Evolutionary conservation across 2,329 filamentous ascomycete species (phyloP), one percentile per base, ranked within the genome.

Genomic region (Colletotrichum aenigma): DNA sequence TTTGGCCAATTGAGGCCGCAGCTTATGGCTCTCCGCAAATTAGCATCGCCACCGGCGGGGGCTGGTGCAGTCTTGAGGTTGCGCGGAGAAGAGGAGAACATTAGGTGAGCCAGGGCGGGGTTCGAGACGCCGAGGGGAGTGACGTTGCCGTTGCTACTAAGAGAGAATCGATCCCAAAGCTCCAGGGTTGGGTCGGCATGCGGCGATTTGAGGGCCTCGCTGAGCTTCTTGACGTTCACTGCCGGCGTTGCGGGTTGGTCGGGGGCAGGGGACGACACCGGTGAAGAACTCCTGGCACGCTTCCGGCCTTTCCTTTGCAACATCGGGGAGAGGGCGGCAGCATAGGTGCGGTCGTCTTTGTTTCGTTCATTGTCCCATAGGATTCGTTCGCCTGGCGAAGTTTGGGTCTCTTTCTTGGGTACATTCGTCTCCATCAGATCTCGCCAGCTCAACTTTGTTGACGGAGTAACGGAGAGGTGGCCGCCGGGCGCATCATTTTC

Each of bases 131-230:
- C 89, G 2, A 85, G 82, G 9, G 84, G 82, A 60, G 84, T 83
- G 68, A 84, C 78, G 76, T 88, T 83, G 16, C 86, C 82, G 77
- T 88, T 86, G 80, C 88, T 30, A 78, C 76, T 85, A 70, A 91
- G 84, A 48, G 93, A 90, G 81, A 95, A 95, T 68, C 93, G 92
- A 79, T 94, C 94, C 94, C 94, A 96, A 3, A 96, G 84, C 77
- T 96, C 94, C 36, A 93, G 84, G 4, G 93, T 94, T 48, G 94
- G 93, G 80, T 96, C 94, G 36, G 92, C 89, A 77, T 93, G 91
- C 15, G 93, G 93, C 2, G 93, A 94, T 78, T 90, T 92, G 58
- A 94, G 83, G 1, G 91, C 87, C 70, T 89, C 87, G 52, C 90
- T 89, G 56, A 93, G 84, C 77, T 89, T 88, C 79, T 91, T 89